Evolutionary conservation across 352 stramenopile genomes (phyloP), one percentile per base, ranked within the genome.

Genomic region (Pythium periplocum): DNA sequence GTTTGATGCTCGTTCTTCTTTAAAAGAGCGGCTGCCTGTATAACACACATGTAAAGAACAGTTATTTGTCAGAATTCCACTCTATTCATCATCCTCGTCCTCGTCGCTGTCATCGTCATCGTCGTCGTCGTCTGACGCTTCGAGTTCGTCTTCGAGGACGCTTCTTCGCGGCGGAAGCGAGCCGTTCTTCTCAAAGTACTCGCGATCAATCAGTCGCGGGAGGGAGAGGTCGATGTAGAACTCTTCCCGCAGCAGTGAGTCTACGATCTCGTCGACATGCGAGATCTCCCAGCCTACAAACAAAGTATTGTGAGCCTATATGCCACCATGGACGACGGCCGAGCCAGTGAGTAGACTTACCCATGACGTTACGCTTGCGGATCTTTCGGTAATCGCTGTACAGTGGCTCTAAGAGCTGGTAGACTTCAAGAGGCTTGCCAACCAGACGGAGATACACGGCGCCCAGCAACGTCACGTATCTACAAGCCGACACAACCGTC

Each of bases 361-460:
- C 77, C 11, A 90, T 83, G 49, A 90, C 83, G 41, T 85, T 86
- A 43, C 87, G 83, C 62, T 88, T 85, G 48, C 80, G 75, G 34
- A 98, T 78, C 68, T 98, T 99, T 40, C 90, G 86, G 79, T 98
- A 98, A 67, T 99, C 96, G 57, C 73, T 93, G 49, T 98, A 98
- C 33, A 99, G 71, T 6, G 95, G 91, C 74, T 99, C 96, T 30
- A 99, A 65, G 47, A 98, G 84, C 39, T 75, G 67, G 65, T 98
- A 98, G 37, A 99, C 91, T 32, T 98, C 92, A 1, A 78, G 51
- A 2, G 96, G 86, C 47, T 86, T 83, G 8, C 94, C 96, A 45
- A 96, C 92, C n/a, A 99, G 76, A 10, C 96, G 73, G 51, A 99
- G 48, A 66, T 99, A 99, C 57, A 99, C 97, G 2, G 93, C 93